Evolutionary conservation across 257 asterid genomes (phyloP).

Genomic region (Solanum pennellii): DNA sequence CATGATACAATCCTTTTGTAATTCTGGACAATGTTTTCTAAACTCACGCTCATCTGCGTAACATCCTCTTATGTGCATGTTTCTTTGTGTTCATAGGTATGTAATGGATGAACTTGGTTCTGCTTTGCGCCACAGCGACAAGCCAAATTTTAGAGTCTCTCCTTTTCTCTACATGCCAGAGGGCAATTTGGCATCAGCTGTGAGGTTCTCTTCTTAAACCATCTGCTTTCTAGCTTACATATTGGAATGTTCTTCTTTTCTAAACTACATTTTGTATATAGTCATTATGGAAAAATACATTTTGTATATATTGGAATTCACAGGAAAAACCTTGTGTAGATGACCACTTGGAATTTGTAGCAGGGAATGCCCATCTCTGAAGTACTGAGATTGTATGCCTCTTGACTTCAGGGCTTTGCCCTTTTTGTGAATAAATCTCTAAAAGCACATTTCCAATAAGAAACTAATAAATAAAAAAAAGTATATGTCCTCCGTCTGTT

Average conservation of each 20-base stretch:
- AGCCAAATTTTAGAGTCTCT: conserved; percentile 76
- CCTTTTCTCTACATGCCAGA: conserved; percentile 98
- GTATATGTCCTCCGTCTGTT: not conserved
- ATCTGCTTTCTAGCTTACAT: conserved; percentile 2
- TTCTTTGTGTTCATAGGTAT: conserved; percentile 43
- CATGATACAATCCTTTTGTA: not conserved
- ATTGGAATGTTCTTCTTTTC: not conserved
- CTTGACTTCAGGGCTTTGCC: not conserved
- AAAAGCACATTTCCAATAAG: not conserved
- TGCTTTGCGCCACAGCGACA: conserved; percentile 89
- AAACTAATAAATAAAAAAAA: not conserved
- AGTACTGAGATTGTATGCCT: not conserved
- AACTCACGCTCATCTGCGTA: not conserved
- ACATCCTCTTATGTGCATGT: not conserved
- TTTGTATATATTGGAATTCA: not conserved
- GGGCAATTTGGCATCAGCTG: conserved; percentile 80
- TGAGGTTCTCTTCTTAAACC: conserved; percentile 50
- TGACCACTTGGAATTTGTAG: not conserved
- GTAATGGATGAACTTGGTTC: conserved; percentile 99
- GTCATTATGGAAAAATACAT: not conserved
- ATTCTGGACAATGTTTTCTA: not conserved
- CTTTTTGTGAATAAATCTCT: not conserved
- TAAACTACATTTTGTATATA: not conserved
- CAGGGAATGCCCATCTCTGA: not conserved
- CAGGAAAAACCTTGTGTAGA: not conserved